Evolutionary conservation across 306 rosid species (phyloP).

Genomic region (Canavalia ensiformis): DNA sequence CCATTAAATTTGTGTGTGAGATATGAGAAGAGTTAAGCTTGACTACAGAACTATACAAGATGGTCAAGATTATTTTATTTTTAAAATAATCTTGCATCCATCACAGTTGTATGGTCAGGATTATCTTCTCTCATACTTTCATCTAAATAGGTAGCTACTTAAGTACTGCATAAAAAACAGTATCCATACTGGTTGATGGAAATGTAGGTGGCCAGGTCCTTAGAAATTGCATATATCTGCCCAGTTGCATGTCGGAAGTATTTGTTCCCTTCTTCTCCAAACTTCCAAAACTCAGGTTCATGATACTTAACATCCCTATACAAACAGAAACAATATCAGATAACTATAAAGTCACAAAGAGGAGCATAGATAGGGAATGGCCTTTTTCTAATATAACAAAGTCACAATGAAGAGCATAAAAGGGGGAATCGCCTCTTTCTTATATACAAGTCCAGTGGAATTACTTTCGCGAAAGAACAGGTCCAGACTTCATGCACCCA

Average conservation of each 20-base stretch:
- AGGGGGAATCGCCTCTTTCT: not conserved
- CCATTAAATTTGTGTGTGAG: not conserved
- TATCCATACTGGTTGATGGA: conserved; percentile 77
- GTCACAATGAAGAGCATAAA: not conserved
- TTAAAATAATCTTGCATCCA: not conserved
- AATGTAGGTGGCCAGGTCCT: conserved; percentile 80
- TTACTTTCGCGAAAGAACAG: conserved; percentile 85
- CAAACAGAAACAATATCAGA: conserved; percentile 20
- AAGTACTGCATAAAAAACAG: conserved; percentile 29
- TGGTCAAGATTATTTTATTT: not conserved
- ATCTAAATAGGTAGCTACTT: not conserved
- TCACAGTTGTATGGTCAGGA: not conserved
- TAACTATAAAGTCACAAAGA: not conserved
- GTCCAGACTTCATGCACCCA: conserved; percentile 96
- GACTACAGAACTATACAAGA: not conserved
- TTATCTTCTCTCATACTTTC: not conserved
- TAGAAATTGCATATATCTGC: conserved; percentile 88
- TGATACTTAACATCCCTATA: conserved; percentile 79
- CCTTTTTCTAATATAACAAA: not conserved
- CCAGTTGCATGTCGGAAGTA: conserved; percentile 93
- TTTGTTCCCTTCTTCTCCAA: conserved; percentile 91
- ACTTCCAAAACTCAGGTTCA: conserved; percentile 92
- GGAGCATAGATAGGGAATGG: conserved; percentile 6
- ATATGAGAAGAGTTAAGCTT: not conserved
- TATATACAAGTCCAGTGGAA: conserved; percentile 25